A percentile compares a stretch with the other conserved stretches of the same genome.
phyloP scores from a whole-genome alignment of 345 rosid species.

The Rhizophora mangle region DNA sequence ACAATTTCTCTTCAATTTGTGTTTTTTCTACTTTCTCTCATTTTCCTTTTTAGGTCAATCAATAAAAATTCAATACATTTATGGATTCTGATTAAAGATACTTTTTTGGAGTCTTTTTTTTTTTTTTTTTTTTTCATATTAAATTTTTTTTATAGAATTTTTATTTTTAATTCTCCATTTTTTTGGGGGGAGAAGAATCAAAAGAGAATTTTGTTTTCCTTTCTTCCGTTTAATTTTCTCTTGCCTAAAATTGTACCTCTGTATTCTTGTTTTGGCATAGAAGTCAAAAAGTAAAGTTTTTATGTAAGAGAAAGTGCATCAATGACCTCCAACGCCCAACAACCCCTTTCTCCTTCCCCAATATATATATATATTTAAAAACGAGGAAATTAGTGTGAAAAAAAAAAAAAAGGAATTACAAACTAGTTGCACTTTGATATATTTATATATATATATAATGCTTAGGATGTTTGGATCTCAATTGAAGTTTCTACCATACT shows the following conservation, averaged over 20 bases:
- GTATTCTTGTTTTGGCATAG: not conserved
- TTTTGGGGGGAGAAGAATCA: not conserved
- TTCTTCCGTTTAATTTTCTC: not conserved
- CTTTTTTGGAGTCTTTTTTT: not conserved
- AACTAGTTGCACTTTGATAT: too few relatives aligned
- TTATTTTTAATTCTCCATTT: too few relatives aligned
- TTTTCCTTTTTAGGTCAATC: too few relatives aligned
- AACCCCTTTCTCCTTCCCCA: not conserved
- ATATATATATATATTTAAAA: not conserved
- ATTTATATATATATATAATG: too few relatives aligned
- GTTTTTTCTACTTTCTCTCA: too few relatives aligned
- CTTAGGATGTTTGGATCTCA: too few relatives aligned
- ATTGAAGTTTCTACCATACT: not conserved
- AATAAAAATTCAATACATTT: too few relatives aligned
- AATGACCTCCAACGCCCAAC: conserved; percentile 1
- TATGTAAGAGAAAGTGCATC: not conserved
- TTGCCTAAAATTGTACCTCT: not conserved
- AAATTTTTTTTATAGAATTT: not conserved
- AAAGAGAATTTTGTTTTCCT: not conserved
- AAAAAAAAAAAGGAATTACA: too few relatives aligned
- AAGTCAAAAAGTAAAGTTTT: not conserved
- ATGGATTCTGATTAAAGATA: too few relatives aligned
- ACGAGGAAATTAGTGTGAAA: too few relatives aligned
- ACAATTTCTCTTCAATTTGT: too few relatives aligned
- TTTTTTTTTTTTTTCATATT: not conserved